Evolutionary conservation across 495 filamentous ascomycete species (phyloP).

Genomic region (Penicillium subrubescens): DNA sequence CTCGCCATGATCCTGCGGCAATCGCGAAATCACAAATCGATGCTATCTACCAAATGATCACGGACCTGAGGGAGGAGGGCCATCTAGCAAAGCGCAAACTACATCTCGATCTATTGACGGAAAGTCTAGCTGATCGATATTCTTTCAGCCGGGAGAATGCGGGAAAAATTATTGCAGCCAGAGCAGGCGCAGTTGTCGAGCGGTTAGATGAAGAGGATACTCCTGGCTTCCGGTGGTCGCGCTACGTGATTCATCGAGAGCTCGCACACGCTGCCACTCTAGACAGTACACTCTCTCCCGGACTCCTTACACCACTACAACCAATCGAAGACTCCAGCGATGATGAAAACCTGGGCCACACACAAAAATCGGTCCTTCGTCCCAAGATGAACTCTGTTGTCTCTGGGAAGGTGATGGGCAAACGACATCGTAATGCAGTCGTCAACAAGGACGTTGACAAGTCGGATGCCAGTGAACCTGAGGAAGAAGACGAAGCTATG

Average conservation of each 20-base stretch:
- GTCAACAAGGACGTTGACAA: constrained; percentile 35
- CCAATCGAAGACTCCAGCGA: constrained; percentile 40
- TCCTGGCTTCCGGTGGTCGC: constrained; percentile 43
- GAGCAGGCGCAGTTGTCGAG: constrained; percentile 35
- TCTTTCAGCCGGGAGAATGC: constrained; percentile 37
- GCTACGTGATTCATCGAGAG: constrained; percentile 49
- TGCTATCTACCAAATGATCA: constrained; percentile 40
- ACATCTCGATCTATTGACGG: constrained; percentile 38
- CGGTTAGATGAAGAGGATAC: constrained; percentile 43
- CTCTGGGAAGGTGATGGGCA: constrained; percentile 45
- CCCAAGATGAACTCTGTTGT: constrained; percentile 46
- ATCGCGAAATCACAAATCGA: constrained; percentile 40
- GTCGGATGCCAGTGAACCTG: constrained; percentile 41
- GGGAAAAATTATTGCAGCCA: constrained; percentile 37
- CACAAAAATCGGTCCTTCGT: constrained; percentile 54
- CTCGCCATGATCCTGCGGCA: constrained; percentile 31
- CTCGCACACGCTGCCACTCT: constrained; percentile 36
- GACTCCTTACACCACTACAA: constrained; percentile 40
- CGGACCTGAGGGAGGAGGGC: constrained; percentile 42
- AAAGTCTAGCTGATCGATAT: constrained; percentile 26
- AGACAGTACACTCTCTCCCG: constrained; percentile 24
- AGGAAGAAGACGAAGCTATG: constrained; percentile 37
- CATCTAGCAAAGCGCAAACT: constrained; percentile 49
- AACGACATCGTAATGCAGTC: constrained; percentile 47
- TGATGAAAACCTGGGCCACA: constrained; percentile 41